These are phyloP conservation scores for Annulohypoxylon nitens DNA, from an alignment of 495 filamentous ascomycete genomes.

Conservation along the genomic window DNA sequence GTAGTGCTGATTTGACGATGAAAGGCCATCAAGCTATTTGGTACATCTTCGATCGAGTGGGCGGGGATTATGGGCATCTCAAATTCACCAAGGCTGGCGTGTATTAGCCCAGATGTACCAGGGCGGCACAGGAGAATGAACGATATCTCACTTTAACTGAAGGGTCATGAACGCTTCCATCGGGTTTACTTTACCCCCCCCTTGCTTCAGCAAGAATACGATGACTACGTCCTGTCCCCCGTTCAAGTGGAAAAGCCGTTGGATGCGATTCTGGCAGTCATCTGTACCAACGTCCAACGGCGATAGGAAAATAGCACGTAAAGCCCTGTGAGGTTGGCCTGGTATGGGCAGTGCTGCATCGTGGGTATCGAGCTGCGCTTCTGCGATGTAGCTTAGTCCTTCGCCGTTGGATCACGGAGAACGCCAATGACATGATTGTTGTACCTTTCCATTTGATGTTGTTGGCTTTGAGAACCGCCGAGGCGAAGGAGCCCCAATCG, in stretches of 20 bases:
- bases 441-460: conserved; percentile 64
- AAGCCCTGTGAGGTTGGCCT: conserved; percentile 34
- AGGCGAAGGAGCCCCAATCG: conserved; percentile 63
- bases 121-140: neutral
- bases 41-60: conserved; percentile 45
- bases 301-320: conserved; percentile 68
- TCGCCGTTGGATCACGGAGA: neutral
- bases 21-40: conserved; percentile 49
- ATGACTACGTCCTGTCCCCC: conserved; percentile 62
- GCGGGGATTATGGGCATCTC: conserved; percentile 56
- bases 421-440: neutral
- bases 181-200: conserved; percentile 46
- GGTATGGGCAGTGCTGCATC: conserved; percentile 65
- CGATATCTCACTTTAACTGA: conserved; percentile 55
- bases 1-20: conserved; percentile 40
- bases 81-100: conserved; percentile 41
- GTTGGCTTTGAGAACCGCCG: conserved; percentile 57
- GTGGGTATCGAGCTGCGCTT: conserved; percentile 64
- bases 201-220: conserved; percentile 63
- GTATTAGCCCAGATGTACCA: conserved; percentile 25
- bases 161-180: conserved; percentile 57
- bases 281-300: conserved; percentile 56
- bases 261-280: conserved; percentile 57
- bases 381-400: conserved; percentile 51
- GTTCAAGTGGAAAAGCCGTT: conserved; percentile 61